Base-by-base conservation (phyloP, 108 stramenopile species). In the Nitzschia putrida region DNA sequence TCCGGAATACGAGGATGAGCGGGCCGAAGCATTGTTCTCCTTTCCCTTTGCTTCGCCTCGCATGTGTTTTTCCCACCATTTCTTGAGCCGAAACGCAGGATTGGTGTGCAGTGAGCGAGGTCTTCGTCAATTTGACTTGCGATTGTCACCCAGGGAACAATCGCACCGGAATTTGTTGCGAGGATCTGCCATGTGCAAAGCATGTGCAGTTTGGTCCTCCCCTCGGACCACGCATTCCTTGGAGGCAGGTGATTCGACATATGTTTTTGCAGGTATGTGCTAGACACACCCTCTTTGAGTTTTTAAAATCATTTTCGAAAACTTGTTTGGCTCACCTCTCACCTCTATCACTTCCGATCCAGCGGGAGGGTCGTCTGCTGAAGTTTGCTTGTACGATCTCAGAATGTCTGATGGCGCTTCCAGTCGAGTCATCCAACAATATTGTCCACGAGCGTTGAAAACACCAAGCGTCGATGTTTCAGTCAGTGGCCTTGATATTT, bases 51-150 rank as follows among this genome's bases (percentile, higher is more conserved):
- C 68, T 13, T 58, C 76, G 23, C 74, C 75, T 10, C 60, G 69
- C 8, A 87, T 93, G 88, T 90, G 87, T 70, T 93, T 89, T 69
- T 93, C 92, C 1, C 88, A 89, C 69, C 76, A 81, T 43, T 81
- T 90, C 49, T 44, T 93, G 29, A 80, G 75, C 61, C 61, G 78
- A 25, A 83, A 93, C 39, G 71, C 79, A 5, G 92, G 92, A 12
- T 58, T 93, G 29, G 61, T 93, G 0, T 93, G 92, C 56, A 85
- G 86, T 66, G 86, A 93, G 65, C 76, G 82, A 3, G 92, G 92
- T 6, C 60, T 93, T 51, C 72, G 75, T 3, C 79, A 79, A 26
- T 93, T 93, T 68, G 92, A 93, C 56, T 23, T 90, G 7, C 79
- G 92, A 51, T 43, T 93, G 38, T 68, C 84, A 3, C 74, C 92